phyloP scores from a whole-genome alignment of 768 basidiomycete genomes.

The Nidularia pulvinata region DNA sequence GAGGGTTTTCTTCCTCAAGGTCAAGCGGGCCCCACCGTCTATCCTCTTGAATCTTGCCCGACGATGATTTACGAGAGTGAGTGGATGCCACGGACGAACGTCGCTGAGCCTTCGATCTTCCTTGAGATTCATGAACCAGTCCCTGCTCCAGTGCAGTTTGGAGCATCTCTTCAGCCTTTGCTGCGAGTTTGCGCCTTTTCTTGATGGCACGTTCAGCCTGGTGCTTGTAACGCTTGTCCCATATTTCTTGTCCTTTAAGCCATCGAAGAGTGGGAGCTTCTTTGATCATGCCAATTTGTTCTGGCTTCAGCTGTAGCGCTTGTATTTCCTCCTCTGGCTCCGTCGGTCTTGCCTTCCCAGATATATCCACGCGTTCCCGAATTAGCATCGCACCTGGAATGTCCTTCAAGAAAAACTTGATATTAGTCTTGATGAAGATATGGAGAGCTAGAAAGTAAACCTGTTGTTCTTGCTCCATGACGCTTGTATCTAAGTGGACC shows the following conservation, averaged over 20 bases:
- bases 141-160: conserved; percentile 46
- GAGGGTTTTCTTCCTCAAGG: conserved; percentile 66
- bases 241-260: conserved; percentile 55
- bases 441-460: background rate
- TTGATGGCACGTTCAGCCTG: conserved; percentile 39
- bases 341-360: conserved; percentile 60
- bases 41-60: conserved; percentile 32
- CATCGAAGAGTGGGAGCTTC: conserved; percentile 73
- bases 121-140: conserved; percentile 21
- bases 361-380: conserved; percentile 70
- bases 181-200: conserved; percentile 39
- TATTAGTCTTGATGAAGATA: background rate
- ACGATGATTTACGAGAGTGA: background rate
- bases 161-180: conserved; percentile 42
- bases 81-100: background rate
- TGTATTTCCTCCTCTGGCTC: conserved; percentile 56
- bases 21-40: conserved; percentile 56
- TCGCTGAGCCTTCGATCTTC: background rate
- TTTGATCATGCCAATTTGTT: conserved; percentile 71
- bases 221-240: conserved; percentile 55
- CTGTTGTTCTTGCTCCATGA: background rate
- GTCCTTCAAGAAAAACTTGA: conserved; percentile 6
- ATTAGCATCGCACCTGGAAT: conserved; percentile 46
- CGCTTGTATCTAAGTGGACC: too few relatives aligned
- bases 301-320: conserved; percentile 48